phyloP scores from a whole-genome alignment of 202 grass and related monocot species.

The Brachypodium distachyon region DNA sequence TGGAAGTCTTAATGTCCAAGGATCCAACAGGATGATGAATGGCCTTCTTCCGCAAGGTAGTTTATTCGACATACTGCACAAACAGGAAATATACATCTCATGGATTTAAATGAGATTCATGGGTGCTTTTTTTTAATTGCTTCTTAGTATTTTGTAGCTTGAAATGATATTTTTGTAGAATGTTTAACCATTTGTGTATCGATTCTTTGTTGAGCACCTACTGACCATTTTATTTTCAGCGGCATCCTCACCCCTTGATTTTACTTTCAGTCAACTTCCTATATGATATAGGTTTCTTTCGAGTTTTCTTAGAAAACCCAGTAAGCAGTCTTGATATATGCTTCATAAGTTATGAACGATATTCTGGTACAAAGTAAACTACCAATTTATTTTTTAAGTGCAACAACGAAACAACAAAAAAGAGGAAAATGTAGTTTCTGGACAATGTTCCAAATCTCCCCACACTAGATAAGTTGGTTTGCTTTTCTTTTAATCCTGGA shows the following conservation, averaged over 20 bases:
- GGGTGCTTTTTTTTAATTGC: not conserved
- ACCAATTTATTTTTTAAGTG: not conserved
- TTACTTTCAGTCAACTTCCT: not conserved
- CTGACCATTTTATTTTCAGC: not conserved
- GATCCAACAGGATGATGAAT: conserved; percentile 76
- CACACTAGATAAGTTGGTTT: not conserved
- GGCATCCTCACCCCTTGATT: too few relatives aligned
- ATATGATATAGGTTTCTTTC: not conserved
- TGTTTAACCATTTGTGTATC: not conserved
- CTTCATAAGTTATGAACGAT: conserved; percentile 1
- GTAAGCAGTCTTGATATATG: not conserved
- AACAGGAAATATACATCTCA: conserved; percentile 12
- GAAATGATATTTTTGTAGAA: not conserved
- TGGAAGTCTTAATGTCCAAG: conserved; percentile 71
- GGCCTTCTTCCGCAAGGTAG: conserved; percentile 84
- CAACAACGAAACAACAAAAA: not conserved
- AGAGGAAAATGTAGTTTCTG: not conserved
- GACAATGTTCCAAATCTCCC: not conserved
- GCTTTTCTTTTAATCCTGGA: not conserved
- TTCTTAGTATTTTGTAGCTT: not conserved
- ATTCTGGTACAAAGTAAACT: not conserved
- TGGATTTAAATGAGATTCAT: not conserved
- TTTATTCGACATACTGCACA: not conserved
- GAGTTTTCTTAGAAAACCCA: not conserved
- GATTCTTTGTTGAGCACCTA: not conserved